Percentiles rank a stretch among this genome's conserved stretches.
Conservation (phyloP, 495 filamentous ascomycete species). For the Talaromyces borbonicus region DNA sequence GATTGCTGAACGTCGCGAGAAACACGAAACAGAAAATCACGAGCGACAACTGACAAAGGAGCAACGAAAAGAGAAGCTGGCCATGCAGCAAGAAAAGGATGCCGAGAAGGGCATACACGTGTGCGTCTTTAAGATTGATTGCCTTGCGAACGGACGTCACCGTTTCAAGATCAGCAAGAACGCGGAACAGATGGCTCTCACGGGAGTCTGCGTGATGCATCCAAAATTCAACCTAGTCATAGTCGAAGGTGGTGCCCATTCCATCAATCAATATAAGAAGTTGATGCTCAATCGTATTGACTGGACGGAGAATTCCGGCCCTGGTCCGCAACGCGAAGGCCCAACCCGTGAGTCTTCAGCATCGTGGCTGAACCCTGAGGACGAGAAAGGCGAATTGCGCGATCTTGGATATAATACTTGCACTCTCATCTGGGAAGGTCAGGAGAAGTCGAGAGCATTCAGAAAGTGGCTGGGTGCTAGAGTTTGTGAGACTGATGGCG, state of each 20-base stretch:
- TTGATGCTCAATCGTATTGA: constrained; percentile 87
- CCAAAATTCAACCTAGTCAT: constrained; percentile 82
- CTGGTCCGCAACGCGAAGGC: constrained; percentile 49
- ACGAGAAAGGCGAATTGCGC: constrained; percentile 69
- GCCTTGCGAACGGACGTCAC: constrained; percentile 79
- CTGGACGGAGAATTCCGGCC: constrained; percentile 81
- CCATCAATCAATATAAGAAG: constrained; percentile 73
- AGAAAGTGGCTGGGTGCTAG: constrained; percentile 70
- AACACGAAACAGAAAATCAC: constrained; percentile 72
- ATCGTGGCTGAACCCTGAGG: constrained; percentile 66
- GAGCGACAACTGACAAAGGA: constrained; percentile 89
- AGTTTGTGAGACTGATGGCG: constrained; percentile 78
- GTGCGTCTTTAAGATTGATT: constrained; percentile 81
- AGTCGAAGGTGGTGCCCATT: constrained; percentile 79
- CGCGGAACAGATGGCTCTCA: constrained; percentile 76
- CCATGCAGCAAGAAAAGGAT: constrained; percentile 76
- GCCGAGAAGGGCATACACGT: constrained; percentile 72
- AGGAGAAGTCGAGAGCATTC: constrained; percentile 67
- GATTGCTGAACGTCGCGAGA: constrained; percentile 70
- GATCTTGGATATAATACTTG: constrained; percentile 75
- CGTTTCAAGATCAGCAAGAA: constrained; percentile 89
- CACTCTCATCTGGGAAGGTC: constrained; percentile 76
- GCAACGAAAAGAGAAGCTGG: constrained; percentile 75
- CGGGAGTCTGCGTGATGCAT: constrained; percentile 80
- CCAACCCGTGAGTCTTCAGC: constrained; percentile 47